phyloP scores from a whole-genome alignment of 495 filamentous ascomycete genomes.

The Hyaloscypha hepaticicola region DNA sequence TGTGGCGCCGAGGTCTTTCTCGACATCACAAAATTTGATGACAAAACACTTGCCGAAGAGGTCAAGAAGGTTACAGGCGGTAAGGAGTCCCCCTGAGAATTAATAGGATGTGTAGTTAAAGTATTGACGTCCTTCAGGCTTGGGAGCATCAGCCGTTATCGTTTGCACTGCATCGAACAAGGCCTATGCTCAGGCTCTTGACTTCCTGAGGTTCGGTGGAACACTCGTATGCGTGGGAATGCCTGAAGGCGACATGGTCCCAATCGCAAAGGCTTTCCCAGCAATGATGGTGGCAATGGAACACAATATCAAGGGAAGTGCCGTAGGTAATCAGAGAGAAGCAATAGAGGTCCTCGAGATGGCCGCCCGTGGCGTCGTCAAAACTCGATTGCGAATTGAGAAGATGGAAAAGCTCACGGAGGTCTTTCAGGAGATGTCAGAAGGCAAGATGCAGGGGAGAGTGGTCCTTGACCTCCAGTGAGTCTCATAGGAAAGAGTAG shows the following conservation, averaged over 20 bases:
- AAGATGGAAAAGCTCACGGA: constrained; percentile 62
- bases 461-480: constrained; percentile 55
- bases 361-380: constrained; percentile 59
- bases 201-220: constrained; percentile 63
- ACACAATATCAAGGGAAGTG: constrained; percentile 56
- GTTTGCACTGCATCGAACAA: constrained; percentile 64
- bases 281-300: constrained; percentile 50
- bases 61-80: constrained; percentile 58
- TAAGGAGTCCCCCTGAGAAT: background rate
- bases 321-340: constrained; percentile 64
- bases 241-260: constrained; percentile 57
- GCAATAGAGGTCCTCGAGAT: constrained; percentile 67
- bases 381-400: constrained; percentile 56
- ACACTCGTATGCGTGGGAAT: constrained; percentile 65
- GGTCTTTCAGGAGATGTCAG: constrained; percentile 60
- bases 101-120: background rate
- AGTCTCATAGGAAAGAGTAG: background rate
- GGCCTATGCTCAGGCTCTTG: constrained; percentile 60
- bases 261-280: constrained; percentile 55
- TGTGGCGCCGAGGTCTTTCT: constrained; percentile 69
- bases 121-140: background rate
- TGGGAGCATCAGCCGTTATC: constrained; percentile 61
- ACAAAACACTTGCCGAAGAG: constrained; percentile 46
- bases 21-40: constrained; percentile 59
- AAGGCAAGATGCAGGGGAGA: constrained; percentile 55